Percentiles rank a stretch among this genome's conserved stretches.
Evolutionary conservation across 225 moss, liverwort and hornwort species (phyloP).

Genomic region (Polytrichum formosum): DNA sequence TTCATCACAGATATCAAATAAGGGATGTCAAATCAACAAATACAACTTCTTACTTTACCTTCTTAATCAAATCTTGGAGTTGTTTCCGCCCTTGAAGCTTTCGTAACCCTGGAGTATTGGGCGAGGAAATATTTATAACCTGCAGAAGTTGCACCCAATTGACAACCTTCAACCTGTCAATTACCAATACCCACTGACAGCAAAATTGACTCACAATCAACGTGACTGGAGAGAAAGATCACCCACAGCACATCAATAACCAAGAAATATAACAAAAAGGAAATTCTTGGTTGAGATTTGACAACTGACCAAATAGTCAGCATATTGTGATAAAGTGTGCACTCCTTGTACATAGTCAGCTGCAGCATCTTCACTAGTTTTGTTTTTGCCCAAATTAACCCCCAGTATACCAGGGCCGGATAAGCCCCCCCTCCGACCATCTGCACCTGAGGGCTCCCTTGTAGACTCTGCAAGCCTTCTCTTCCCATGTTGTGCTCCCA

Average conservation of each 20-base stretch:
- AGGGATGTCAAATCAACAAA: background rate
- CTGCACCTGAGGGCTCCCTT: constrained; percentile 39
- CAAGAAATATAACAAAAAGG: too few relatives aligned
- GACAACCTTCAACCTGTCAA: background rate
- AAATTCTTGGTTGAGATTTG: background rate
- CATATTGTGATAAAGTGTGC: constrained; percentile 93
- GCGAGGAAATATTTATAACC: constrained; percentile 95
- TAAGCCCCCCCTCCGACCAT: constrained; percentile 57
- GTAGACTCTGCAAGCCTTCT: constrained; percentile 81
- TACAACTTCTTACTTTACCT: constrained; percentile 27
- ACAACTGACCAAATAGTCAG: constrained; percentile 84
- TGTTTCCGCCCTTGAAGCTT: constrained; percentile 97
- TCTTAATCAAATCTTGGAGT: constrained; percentile 88
- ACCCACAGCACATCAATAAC: too few relatives aligned
- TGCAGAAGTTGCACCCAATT: constrained; percentile 29
- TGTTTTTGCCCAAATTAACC: constrained; percentile 94
- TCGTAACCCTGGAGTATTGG: constrained; percentile 93
- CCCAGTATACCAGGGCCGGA: constrained; percentile 83
- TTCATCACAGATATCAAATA: background rate
- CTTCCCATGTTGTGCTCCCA: constrained; percentile 96
- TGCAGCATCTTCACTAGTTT: constrained; percentile 81
- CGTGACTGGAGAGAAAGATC: too few relatives aligned
- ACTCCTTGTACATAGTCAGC: constrained; percentile 97
- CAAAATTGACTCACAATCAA: too few relatives aligned
- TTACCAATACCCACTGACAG: background rate